A percentile compares a stretch with the other conserved stretches of the same genome.
Evolutionary conservation across 139 green algal genomes (phyloP).

Genomic region (Yamagishiella unicocca): DNA sequence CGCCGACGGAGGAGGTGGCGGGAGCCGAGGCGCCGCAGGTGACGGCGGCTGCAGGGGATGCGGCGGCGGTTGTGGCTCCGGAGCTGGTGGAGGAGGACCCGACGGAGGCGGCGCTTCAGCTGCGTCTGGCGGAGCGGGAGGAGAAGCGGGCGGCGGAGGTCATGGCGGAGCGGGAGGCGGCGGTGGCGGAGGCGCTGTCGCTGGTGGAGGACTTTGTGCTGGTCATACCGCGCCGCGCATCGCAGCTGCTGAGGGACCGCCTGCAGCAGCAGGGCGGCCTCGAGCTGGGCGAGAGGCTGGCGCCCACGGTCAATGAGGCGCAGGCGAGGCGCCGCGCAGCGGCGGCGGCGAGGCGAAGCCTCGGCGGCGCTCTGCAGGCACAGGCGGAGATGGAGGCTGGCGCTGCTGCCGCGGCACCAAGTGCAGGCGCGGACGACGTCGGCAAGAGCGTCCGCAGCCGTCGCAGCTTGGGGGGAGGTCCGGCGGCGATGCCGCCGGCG

Average conservation of each 20-base stretch:
- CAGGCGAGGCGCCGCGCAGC: not conserved
- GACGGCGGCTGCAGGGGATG: not conserved
- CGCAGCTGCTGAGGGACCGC: not conserved
- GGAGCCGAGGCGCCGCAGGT: not conserved
- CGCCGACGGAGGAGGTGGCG: not conserved
- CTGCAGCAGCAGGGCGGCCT: constrained; percentile 26
- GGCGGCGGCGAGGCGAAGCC: not conserved
- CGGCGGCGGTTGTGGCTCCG: not conserved
- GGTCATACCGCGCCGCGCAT: constrained; percentile 17
- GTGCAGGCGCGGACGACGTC: not conserved
- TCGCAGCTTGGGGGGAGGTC: not conserved
- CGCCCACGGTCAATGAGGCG: not conserved
- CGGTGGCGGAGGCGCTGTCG: not conserved
- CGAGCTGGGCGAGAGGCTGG: constrained; percentile 3
- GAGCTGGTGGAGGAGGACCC: not conserved
- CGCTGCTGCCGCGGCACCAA: not conserved
- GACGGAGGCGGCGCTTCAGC: not conserved
- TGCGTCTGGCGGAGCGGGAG: not conserved
- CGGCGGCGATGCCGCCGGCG: not conserved
- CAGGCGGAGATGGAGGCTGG: not conserved
- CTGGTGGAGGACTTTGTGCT: constrained; percentile 45
- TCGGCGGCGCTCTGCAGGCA: not conserved
- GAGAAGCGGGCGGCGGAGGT: not conserved
- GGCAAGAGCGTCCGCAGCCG: not conserved
- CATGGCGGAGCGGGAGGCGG: not conserved